Evolutionary conservation across 2,329 filamentous ascomycete genomes (phyloP).

Genomic region (Helotiales sp.): DNA sequence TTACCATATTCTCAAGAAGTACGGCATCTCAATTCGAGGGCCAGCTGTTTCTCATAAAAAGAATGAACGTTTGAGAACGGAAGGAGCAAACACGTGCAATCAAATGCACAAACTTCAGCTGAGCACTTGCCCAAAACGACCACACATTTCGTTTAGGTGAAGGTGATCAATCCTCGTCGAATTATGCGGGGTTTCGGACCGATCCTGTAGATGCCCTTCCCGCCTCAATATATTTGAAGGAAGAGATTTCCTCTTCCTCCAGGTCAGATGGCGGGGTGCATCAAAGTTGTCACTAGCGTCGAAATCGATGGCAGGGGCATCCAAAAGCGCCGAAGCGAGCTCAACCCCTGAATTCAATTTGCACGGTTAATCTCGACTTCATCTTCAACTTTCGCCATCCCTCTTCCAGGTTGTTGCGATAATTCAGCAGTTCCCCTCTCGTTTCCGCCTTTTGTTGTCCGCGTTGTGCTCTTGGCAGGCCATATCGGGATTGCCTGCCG

Average conservation of each 20-base stretch:
- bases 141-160: neutral
- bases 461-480: neutral
- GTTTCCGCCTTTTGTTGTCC: neutral
- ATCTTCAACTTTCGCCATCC: neutral
- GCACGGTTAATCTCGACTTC: neutral
- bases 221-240: neutral
- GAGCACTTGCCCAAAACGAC: neutral
- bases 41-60: neutral
- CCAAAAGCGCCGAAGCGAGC: constrained; percentile 6
- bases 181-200: constrained; percentile 7
- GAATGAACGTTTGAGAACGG: neutral
- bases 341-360: constrained; percentile 1
- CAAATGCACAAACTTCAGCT: neutral
- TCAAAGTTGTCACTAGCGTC: neutral
- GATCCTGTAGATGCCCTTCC: constrained; percentile 6
- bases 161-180: neutral
- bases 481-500: constrained; percentile 1
- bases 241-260: neutral
- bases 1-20: neutral
- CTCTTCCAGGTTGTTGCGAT: neutral
- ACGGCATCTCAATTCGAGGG: neutral
- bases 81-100: neutral
- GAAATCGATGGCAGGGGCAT: neutral
- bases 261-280: neutral
- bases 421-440: constrained; percentile 1